Evolutionary conservation across 2,329 filamentous ascomycete species (phyloP), one percentile per base, ranked within the genome.

Genomic region (Xylariales sp.): DNA sequence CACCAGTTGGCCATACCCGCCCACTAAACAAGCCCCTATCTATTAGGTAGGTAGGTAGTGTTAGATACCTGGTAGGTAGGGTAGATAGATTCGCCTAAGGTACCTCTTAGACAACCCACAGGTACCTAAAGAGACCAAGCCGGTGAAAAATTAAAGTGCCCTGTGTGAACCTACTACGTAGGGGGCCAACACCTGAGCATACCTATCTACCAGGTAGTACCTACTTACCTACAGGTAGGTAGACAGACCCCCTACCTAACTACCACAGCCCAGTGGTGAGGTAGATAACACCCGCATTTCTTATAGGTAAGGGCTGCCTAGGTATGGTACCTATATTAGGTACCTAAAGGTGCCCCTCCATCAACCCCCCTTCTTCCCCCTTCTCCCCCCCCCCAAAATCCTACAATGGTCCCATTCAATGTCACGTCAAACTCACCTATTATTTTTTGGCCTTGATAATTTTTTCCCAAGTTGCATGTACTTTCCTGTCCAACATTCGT

Each of bases 271-370:
- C 23, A 23, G 23, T 23, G 23, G 23, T 23, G 23, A 23, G 23
- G 5, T 41, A 5, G 39, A 41, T 41, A 41, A 41, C 12, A 41
- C 34, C 34, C 9, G 34, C 10, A 23, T 23, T 23, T 12, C 14
- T 41, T 41, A 41, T 41, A 41, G 39, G 39, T 41, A 41, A 12
- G 12, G 39, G 39, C 36, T 39, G 12, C 36, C 2, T 39, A 39
- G 36, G 36, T 36, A 57, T 30, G 23, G 23, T 23, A 23, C 23
- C 23, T 23, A 23, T 23, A 23, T 2, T 39, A 53, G 30, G 49
- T 46, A 23, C 50, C 30, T 50, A 50, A n/a, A 54, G n/a, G 56
- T 65, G 58, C 65, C 65, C 65, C 65, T 68, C 65, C 62, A 68
- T 68, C 36, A 39, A 2, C 6, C 8, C 36, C 12, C 36, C 8